Conservation (phyloP, 345 rosid genomes). For the Arabis hirsuta region DNA sequence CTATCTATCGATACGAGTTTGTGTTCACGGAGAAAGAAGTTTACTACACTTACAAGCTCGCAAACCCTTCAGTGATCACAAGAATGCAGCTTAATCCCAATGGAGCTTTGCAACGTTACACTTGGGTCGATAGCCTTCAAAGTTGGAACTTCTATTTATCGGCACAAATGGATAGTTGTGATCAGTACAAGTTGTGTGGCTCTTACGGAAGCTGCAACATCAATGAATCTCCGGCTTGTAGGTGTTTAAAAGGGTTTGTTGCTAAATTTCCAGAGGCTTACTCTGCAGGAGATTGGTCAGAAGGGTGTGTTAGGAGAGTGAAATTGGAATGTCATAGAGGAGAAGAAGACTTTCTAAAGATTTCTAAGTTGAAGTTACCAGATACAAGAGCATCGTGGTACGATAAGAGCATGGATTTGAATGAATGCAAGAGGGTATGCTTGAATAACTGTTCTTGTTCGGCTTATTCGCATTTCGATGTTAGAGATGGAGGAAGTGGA, state of each 20-base stretch:
- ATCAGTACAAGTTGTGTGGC: slow-evolving; percentile 67
- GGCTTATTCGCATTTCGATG: slow-evolving; percentile 52
- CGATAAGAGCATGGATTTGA: slow-evolving; percentile 43
- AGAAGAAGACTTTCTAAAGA: slow-evolving; percentile 61
- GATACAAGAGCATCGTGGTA: slow-evolving; percentile 57
- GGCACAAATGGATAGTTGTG: slow-evolving; percentile 89
- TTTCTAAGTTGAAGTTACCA: slow-evolving; percentile 72
- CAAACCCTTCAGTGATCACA: slow-evolving; percentile 48
- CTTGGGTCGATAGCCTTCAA: slow-evolving; percentile 59
- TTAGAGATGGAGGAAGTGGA: slow-evolving; percentile 51
- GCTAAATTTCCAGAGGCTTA: slow-evolving; percentile 64
- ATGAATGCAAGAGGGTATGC: slow-evolving; percentile 52
- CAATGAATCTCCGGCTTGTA: slow-evolving; percentile 80
- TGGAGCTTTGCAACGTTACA: slow-evolving; percentile 58
- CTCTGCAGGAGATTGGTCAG: slow-evolving; percentile 63
- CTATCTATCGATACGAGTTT: slow-evolving; percentile 59
- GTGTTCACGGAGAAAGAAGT: slow-evolving; percentile 40
- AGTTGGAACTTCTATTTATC: slow-evolving; percentile 74
- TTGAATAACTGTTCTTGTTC: slow-evolving; percentile 55
- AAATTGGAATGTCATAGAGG: slow-evolving; percentile 47
- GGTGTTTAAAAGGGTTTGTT: slow-evolving; percentile 64
- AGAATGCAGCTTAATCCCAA: slow-evolving; percentile 54
- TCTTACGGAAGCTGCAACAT: slow-evolving; percentile 76
- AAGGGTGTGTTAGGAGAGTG: slow-evolving; percentile 69
- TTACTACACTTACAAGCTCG: slow-evolving; percentile 45